Conservation (phyloP, 164 flowering plant species). For the Malania oleifera region DNA sequence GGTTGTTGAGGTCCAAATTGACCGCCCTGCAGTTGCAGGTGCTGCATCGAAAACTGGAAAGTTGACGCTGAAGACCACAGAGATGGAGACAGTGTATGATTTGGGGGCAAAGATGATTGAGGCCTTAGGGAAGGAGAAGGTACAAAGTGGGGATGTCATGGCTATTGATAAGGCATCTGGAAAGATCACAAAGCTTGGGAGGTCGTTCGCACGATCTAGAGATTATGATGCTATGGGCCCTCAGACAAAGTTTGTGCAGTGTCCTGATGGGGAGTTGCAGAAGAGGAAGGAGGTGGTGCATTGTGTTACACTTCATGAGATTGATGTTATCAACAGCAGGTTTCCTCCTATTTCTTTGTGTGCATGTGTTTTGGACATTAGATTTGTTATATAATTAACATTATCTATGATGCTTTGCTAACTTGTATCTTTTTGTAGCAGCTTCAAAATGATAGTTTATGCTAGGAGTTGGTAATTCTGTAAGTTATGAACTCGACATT, state of each 20-base stretch:
- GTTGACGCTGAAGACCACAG: slow-evolving; percentile 87
- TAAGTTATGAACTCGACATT: too few relatives aligned
- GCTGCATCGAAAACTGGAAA: slow-evolving; percentile 88
- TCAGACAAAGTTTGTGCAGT: slow-evolving; percentile 87
- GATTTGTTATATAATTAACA: too few relatives aligned
- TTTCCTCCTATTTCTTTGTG: slow-evolving; percentile 4
- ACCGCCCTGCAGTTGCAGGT: slow-evolving; percentile 72
- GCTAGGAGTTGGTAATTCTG: too few relatives aligned
- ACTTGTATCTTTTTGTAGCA: too few relatives aligned
- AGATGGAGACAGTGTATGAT: slow-evolving; percentile 95
- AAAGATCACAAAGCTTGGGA: slow-evolving; percentile 85
- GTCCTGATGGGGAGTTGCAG: slow-evolving; percentile 99
- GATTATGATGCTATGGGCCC: slow-evolving; percentile 95
- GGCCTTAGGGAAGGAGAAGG: slow-evolving; percentile 86
- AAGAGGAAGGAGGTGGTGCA: slow-evolving; percentile 97
- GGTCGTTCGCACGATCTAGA: slow-evolving; percentile 81
- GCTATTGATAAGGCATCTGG: slow-evolving; percentile 90
- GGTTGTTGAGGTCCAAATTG: slow-evolving; percentile 82
- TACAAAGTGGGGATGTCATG: slow-evolving; percentile 94
- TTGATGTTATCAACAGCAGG: slow-evolving; percentile 99
- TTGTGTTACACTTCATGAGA: slow-evolving; percentile 92
- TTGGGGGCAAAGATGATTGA: slow-evolving; percentile 96
- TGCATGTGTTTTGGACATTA: background rate
- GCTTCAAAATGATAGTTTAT: too few relatives aligned
- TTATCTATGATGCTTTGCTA: too few relatives aligned